These are phyloP conservation scores for Tolypocladium inflatum DNA, from an alignment of 2,329 filamentous ascomycete species.

Conservation along the genomic window DNA sequence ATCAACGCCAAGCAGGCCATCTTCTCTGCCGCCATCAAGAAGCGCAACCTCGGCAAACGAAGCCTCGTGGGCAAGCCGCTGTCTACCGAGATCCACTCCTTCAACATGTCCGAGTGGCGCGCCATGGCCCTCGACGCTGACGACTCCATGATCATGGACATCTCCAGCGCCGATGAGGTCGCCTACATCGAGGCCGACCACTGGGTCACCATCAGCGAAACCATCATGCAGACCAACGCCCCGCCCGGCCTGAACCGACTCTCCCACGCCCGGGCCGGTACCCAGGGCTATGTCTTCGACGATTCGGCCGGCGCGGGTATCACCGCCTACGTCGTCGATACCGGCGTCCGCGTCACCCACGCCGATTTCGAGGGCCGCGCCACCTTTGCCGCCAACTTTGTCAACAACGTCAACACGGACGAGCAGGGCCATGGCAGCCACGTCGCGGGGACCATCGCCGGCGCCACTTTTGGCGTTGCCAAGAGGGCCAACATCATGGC, in stretches of 20 bases:
- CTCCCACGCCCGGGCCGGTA: slow-evolving; percentile 30
- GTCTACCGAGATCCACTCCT: slow-evolving; percentile 35
- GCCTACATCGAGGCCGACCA: slow-evolving; percentile 46
- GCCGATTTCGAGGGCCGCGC: slow-evolving; percentile 47
- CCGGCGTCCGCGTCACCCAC: slow-evolving; percentile 49
- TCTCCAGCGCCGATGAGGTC: slow-evolving; percentile 38
- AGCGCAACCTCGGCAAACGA: slow-evolving; percentile 47
- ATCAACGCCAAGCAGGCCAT: slow-evolving; percentile 40
- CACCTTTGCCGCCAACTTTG: slow-evolving; percentile 40
- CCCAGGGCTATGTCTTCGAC: slow-evolving; percentile 35
- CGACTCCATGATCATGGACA: slow-evolving; percentile 36
- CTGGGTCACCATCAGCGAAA: slow-evolving; percentile 30
- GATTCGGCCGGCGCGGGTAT: slow-evolving; percentile 42
- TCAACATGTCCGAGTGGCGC: slow-evolving; percentile 40
- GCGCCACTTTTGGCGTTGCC: slow-evolving; percentile 51
- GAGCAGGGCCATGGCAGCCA: slow-evolving; percentile 56
- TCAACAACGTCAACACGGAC: slow-evolving; percentile 39
- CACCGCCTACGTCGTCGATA: slow-evolving; percentile 56
- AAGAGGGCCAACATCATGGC: slow-evolving; percentile 44
- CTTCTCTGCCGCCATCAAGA: slow-evolving; percentile 40
- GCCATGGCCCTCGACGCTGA: slow-evolving; percentile 44
- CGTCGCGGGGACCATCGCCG: slow-evolving; percentile 52
- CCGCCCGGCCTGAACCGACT: slow-evolving; percentile 44
- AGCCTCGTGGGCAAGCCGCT: slow-evolving; percentile 35
- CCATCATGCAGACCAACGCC: slow-evolving; percentile 42